phyloP scores from a whole-genome alignment of 306 rosid genomes.

The Albizia julibrissin region DNA sequence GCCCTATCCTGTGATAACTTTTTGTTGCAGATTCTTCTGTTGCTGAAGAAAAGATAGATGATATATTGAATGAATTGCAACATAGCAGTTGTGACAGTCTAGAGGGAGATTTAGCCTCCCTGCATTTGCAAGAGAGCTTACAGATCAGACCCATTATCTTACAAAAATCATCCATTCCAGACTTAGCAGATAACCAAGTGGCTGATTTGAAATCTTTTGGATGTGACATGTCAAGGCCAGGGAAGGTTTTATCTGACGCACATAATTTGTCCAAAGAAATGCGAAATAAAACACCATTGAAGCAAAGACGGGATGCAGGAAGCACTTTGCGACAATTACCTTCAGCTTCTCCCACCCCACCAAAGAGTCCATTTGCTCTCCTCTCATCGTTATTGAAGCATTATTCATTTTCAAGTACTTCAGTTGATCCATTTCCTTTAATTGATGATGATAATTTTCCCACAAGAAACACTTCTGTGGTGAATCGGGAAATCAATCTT shows the following conservation, averaged over 20 bases:
- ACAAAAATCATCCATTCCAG: conserved; percentile 56
- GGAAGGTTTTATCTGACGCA: conserved; percentile 44
- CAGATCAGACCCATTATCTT: conserved; percentile 60
- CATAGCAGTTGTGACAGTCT: conserved; percentile 49
- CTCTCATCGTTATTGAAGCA: conserved; percentile 47
- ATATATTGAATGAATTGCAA: conserved; percentile 60
- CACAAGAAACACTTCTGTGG: conserved; percentile 30
- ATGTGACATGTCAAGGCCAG: conserved; percentile 44
- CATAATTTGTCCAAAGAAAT: conserved; percentile 49
- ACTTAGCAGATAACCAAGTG: conserved; percentile 48
- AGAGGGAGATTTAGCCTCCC: conserved; percentile 53
- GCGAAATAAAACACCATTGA: conserved; percentile 39
- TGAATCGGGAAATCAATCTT: conserved; percentile 29
- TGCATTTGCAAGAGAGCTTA: conserved; percentile 63
- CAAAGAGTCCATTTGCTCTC: conserved; percentile 68
- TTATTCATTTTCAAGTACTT: conserved; percentile 46
- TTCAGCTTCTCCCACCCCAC: conserved; percentile 57
- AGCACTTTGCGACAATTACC: conserved; percentile 36
- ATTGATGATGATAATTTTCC: conserved; percentile 45
- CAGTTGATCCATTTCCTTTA: conserved; percentile 65
- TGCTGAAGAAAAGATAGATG: conserved; percentile 36
- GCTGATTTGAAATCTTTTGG: conserved; percentile 48
- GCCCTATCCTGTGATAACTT: conserved; percentile 13
- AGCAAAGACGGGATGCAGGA: conserved; percentile 35
- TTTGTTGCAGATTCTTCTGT: conserved; percentile 48